Conservation (phyloP, 2,329 filamentous ascomycete species). For the Scortechinia acanthostroma region DNA sequence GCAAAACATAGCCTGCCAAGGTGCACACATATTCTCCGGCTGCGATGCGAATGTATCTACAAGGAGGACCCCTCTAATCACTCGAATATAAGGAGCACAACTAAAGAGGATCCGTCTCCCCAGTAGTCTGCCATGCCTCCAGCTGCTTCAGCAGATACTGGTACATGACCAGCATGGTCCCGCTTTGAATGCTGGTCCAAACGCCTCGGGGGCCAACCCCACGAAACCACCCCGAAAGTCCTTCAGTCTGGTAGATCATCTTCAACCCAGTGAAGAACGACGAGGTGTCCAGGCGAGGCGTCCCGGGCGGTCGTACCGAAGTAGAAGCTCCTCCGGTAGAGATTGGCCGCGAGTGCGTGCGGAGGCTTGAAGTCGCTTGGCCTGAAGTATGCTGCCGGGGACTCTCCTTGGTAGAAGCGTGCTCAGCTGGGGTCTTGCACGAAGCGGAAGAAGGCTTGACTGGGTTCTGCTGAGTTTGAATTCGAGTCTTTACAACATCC, state of each 20-base stretch:
- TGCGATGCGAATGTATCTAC: too few species aligned
- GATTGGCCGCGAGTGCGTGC: conserved; percentile 47
- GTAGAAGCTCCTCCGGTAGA: conserved; percentile 87
- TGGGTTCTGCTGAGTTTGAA: conserved; percentile 75
- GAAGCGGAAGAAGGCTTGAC: conserved; percentile 15
- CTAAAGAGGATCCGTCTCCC: not conserved
- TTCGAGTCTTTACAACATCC: conserved; percentile 92
- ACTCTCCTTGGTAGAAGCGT: conserved; percentile 12
- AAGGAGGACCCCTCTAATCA: too few species aligned
- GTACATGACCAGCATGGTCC: conserved; percentile 93
- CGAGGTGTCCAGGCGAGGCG: conserved; percentile 77
- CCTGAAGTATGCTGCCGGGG: conserved; percentile 24
- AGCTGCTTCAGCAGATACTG: conserved; percentile 78
- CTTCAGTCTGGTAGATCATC: conserved; percentile 86
- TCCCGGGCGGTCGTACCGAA: conserved; percentile 66
- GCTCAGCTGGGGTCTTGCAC: conserved; percentile 10
- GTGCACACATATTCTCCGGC: too few species aligned
- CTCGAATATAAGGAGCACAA: too few species aligned
- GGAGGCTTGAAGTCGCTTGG: not conserved
- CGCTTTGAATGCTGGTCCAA: conserved; percentile 96
- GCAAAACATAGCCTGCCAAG: too few species aligned
- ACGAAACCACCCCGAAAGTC: conserved; percentile 82
- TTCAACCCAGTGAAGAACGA: conserved; percentile 78
- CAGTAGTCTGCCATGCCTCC: conserved; percentile 32
- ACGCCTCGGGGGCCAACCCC: conserved; percentile 87